Conservation (phyloP, 768 basidiomycete genomes). For the Lentinula sp. region DNA sequence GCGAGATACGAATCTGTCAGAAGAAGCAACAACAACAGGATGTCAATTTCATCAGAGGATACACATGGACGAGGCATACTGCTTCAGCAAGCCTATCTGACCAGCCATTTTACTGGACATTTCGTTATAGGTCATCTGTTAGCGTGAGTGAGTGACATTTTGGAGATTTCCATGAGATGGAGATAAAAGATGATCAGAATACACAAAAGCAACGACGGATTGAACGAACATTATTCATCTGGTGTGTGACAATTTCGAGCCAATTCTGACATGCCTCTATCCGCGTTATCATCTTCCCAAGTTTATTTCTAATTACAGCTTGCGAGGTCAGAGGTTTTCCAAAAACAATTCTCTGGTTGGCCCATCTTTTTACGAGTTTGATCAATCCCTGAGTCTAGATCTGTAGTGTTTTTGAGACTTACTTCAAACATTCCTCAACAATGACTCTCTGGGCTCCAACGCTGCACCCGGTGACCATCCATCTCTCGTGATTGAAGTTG, state of each 20-base stretch:
- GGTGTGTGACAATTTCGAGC: constrained; percentile 85
- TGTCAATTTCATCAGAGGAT: background rate
- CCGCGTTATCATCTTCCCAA: constrained; percentile 86
- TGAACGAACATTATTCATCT: constrained; percentile 77
- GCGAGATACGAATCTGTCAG: constrained; percentile 56
- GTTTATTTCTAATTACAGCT: constrained; percentile 83
- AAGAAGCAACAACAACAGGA: background rate
- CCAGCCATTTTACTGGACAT: constrained; percentile 86
- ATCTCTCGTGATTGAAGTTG: constrained; percentile 88
- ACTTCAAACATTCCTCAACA: constrained; percentile 91
- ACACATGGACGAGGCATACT: constrained; percentile 39
- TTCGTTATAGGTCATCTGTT: constrained; percentile 79
- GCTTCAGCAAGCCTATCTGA: constrained; percentile 83
- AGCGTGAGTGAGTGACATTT: background rate
- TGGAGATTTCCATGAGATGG: constrained; percentile 6
- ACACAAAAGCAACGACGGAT: background rate
- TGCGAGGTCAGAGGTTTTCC: constrained; percentile 80
- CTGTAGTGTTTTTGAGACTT: constrained; percentile 11
- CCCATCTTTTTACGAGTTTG: constrained; percentile 52
- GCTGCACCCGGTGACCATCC: constrained; percentile 76
- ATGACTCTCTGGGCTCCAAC: constrained; percentile 72
- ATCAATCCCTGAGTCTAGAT: constrained; percentile 5
- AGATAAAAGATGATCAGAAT: background rate
- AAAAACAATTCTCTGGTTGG: constrained; percentile 84
- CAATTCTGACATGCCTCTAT: constrained; percentile 83